Conservation (phyloP, 805 yeast genomes). For the Pichia pseudocactophila region DNA sequence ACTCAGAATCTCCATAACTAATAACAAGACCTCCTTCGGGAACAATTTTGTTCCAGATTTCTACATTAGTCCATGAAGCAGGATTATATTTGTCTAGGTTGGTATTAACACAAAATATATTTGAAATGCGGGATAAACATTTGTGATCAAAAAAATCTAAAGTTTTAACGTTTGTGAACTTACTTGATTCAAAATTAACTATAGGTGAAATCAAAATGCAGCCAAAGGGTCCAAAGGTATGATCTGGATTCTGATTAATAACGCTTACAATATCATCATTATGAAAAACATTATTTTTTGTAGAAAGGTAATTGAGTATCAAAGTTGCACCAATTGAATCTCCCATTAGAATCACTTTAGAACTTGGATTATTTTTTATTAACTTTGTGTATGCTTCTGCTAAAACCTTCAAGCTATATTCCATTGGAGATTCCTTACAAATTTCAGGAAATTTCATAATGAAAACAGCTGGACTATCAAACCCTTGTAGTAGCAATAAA, state of each 20-base stretch:
- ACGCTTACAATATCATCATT: constrained; percentile 15
- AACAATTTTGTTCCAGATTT: constrained; percentile 33
- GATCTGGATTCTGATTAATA: not conserved
- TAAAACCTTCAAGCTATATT: constrained; percentile 1
- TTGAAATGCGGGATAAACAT: constrained; percentile 14
- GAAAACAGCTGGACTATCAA: constrained; percentile 37
- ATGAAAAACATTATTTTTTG: constrained; percentile 7
- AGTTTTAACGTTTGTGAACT: no score
- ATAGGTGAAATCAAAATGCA: constrained; percentile 23
- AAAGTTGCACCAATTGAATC: constrained; percentile 44
- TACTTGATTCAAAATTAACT: constrained; percentile 9
- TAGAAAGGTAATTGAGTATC: constrained; percentile 27
- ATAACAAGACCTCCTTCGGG: constrained; percentile 35
- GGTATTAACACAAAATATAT: not conserved
- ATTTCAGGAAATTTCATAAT: constrained; percentile 26
- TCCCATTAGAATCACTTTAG: constrained; percentile 32
- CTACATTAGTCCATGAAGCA: constrained; percentile 21
- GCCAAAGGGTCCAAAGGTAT: constrained; percentile 16
- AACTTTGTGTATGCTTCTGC: constrained; percentile 1
- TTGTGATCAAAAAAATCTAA: constrained; percentile 10
- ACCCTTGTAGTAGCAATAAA: constrained; percentile 39
- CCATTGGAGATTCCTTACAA: constrained; percentile 9
- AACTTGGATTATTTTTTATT: constrained; percentile 13
- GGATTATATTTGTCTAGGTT: constrained; percentile 12
- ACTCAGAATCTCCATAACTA: constrained; percentile 37